Base-by-base conservation (phyloP, 2,329 filamentous ascomycete genomes). In the Ophiostoma sp. region DNA sequence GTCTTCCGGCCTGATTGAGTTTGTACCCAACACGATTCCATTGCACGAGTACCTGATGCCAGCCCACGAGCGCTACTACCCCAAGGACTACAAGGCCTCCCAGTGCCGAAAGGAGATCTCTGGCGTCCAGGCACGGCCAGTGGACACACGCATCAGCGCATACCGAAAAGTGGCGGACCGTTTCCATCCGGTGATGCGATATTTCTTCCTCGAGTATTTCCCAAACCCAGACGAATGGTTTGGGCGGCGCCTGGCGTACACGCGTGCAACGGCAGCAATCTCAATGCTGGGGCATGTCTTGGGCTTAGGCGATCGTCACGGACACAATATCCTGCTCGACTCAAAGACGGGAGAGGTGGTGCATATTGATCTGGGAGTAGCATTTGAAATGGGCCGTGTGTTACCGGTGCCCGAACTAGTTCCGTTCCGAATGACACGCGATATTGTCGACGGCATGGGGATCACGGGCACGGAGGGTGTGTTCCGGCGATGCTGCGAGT, bases 141-240 rank as follows among this genome's bases (percentile, higher is more conserved):
- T 88, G 11, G 91, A 94, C 39, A 84, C 85, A 10, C 88, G 95
- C 20, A 83, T 97, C 67, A 85, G 86, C 73, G 88, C 87, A 0
- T 99, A 91, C 81, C 89, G 90, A 68, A 90, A 89, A 73, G 89
- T 97, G 2, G 90, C 88, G 6, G 89, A 93, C 4, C 87, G 87
- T 67, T 97, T 98, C 78, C 91, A 93, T 72, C 95, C 96, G 0
- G 95, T 98, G 4, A 91, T 99, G 89, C 88, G 91, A 70, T 96
- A 94, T 81, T 99, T 99, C 81, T 97, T 99, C 78, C 93, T 97
- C 83, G 95, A 99, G 78, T 88, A 91, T 72, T 99, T 97, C 77
- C 85, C 89, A 68, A 93, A 97, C 73, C 95, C 95, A 0, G 94
- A 99, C 77, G 94, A 96, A 75, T 99, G 95, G 95, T 99, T 97